Evolutionary conservation across 352 stramenopile genomes (phyloP), one percentile per base, ranked within the genome.

Genomic region (Globisporangium echinulatum): DNA sequence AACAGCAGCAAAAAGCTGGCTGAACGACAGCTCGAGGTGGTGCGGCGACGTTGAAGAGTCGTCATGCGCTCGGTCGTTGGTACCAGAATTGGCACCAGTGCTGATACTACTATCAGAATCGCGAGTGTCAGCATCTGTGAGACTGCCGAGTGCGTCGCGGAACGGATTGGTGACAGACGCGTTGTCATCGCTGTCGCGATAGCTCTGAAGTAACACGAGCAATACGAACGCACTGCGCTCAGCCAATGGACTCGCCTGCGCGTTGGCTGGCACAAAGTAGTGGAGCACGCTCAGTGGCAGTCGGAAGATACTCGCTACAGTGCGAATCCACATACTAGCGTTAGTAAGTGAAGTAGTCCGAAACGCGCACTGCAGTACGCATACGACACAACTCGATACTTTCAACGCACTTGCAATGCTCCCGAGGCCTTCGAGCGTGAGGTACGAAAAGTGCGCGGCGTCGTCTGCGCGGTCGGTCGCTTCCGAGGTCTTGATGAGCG

Each of bases 211-310:
- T 8, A 94, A 58, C 7, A 90, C 69, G 9, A 92, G 63, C 11
- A 92, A 53, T n/a, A 92, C 33, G 7, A 94, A 56, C 7, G 73
- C 72, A 38, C 82, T 90, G 1, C 84, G 82, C 43, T 94, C 82
- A 5, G 76, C 74, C 25, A 94, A 65, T 3, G 80, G 82, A 40
- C 72, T 87, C 37, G 75, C 66, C 13, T 71, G 72, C 37, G 66
- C 73, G 17, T 87, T 80, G 36, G 63, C 67, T 19, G 72, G 59
- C 7, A 88, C 79, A 42, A 92, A 90, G 57, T 84, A 90, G n/a
- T 74, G 64, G 47, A 85, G 75, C 54, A 90, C 87, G 48, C 52
- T 85, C 62, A 74, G 66, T 14, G 79, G 80, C 36, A 88, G 83
- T 6, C 71, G 72, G 53, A 90, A 85, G 44, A 90, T 82, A 17